Evolutionary conservation across 2,329 filamentous ascomycete species (phyloP), one percentile per base, ranked within the genome.

Genomic region (Penicillium sp.): DNA sequence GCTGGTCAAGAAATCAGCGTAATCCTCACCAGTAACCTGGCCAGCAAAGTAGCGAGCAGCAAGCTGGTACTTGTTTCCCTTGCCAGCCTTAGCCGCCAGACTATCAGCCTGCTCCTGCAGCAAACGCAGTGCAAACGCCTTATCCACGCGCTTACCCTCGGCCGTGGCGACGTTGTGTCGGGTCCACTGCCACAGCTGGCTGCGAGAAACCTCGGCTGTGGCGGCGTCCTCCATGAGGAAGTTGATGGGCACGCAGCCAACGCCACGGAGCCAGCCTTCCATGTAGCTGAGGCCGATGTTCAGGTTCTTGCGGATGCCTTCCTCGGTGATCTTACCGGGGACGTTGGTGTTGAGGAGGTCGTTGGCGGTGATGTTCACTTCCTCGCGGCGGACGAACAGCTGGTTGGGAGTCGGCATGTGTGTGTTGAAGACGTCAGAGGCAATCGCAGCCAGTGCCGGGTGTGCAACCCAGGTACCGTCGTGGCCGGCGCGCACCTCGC

Each of bases 321-420:
- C 91, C 76, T 97, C 93, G 67, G 93, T 97, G 73, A 99, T 84
- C 74, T 86, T 84, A 27, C 94, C 94, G 7, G 93, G 92, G 2
- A 97, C 90, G 70, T 97, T 97, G 90, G 96, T 97, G 84, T 97
- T 97, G 59, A 97, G 84, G 52, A 99, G 84, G 72, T 97, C 94
- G 69, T 94, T 95, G 70, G 87, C 87, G 46, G 87, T 87, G 70
- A 99, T 87, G 70, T 85, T 79, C 59, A 97, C 92, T 47, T 97
- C 93, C 76, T 97, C 92, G 61, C 92, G 88, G 63, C 92, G 90
- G 61, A 91, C 80, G 75, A 93, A 94, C 70, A 96, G 86, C 79
- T 99, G 94, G 81, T 99, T 99, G 47, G 94, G 92, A 4, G 93
- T 96, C 10, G 94, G 94, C 94, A 99, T 99, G 82, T 97, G 81